A percentile compares a stretch with the other conserved stretches of the same genome.
Conservation (phyloP, 352 stramenopile species). For the Globisporangium echinulatum region DNA sequence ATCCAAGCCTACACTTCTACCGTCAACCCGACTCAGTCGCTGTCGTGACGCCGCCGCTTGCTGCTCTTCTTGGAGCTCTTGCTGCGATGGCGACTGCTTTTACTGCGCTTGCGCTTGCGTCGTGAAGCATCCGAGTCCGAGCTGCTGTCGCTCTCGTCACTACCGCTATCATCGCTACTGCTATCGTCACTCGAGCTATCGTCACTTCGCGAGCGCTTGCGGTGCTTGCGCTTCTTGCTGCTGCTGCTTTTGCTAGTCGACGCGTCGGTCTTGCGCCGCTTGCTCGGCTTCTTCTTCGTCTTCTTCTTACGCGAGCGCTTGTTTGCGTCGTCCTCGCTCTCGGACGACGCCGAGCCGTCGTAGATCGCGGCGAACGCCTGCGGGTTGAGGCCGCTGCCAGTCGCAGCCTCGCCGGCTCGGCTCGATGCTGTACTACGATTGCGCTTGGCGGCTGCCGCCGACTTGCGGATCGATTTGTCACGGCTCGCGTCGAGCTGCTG, state of each 20-base stretch:
- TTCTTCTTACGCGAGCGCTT: neutral
- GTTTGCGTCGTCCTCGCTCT: slow-evolving; percentile 22
- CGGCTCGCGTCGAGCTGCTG: slow-evolving; percentile 60
- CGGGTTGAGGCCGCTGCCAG: slow-evolving; percentile 53
- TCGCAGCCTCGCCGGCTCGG: slow-evolving; percentile 5
- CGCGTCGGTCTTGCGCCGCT: slow-evolving; percentile 27
- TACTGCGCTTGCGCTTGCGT: slow-evolving; percentile 10
- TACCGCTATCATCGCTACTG: neutral
- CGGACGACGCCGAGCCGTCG: slow-evolving; percentile 23
- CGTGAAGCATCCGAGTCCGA: slow-evolving; percentile 14
- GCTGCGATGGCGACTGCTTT: slow-evolving; percentile 4
- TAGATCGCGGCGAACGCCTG: slow-evolving; percentile 67
- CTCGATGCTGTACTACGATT: slow-evolving; percentile 13
- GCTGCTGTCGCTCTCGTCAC: slow-evolving; percentile 7
- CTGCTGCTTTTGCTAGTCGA: slow-evolving; percentile 12
- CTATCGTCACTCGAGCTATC: slow-evolving; percentile 1
- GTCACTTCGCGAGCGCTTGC: slow-evolving; percentile 19
- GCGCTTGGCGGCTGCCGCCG: slow-evolving; percentile 40
- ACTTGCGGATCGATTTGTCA: slow-evolving; percentile 56
- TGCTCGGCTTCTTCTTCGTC: slow-evolving; percentile 15
- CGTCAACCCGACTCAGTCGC: slow-evolving; percentile 3
- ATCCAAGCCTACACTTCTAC: no score
- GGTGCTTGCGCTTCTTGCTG: slow-evolving; percentile 14
- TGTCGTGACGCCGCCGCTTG: slow-evolving; percentile 12
- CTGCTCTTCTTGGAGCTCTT: slow-evolving; percentile 14